Base-by-base conservation (phyloP, 2,329 filamentous ascomycete genomes). In the Aspergillus versicolor region DNA sequence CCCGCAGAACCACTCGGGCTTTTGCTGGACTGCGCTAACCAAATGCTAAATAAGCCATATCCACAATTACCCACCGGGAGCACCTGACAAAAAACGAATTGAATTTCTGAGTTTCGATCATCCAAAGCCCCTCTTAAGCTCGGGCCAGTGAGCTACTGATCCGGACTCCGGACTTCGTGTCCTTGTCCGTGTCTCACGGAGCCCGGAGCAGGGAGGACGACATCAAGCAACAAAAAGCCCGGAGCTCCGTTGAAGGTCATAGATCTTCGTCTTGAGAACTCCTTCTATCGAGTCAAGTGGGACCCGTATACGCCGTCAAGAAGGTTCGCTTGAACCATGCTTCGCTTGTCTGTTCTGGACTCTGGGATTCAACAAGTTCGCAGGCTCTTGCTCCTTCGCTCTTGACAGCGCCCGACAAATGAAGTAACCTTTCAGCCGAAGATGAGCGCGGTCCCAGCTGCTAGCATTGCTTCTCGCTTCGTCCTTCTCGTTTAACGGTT, bases 251-350 rank as follows among this genome's bases (percentile, higher is more conserved):
- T 50, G 38, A 40, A 15, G 19, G 32, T 34, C 43, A 52, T 34
- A 19, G 48, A 52, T 45, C 42, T 34, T 48, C 54, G 24, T n/a
- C 11, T 27, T 12, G 40, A 12, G 48, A 56, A 45, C 51, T 32
- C 13, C 8, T 45, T 17, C 8, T 45, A n/a, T 44, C 47, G 30
- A 51, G 34, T 34, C 42, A 52, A 44, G 41, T 41, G 54, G 48
- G 37, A 47, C 41, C 54, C 27, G 27, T 41, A 27, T 27, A 42
- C 43, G 19, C 42, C 15, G 30, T 52, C 32, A 51, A 56, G 38
- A 56, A 52, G 21, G 37, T 52, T 56, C 27, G 22, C 37, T 40
- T 47, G 51, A 46, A 46, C 51, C 22, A 37, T 46, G n/a, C 34
- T 38, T 45, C 27, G 44, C 44, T 27, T 32, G 44, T 47, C 27